Base-by-base conservation (phyloP, 805 yeast species). In the Candida rishiriensis region DNA sequence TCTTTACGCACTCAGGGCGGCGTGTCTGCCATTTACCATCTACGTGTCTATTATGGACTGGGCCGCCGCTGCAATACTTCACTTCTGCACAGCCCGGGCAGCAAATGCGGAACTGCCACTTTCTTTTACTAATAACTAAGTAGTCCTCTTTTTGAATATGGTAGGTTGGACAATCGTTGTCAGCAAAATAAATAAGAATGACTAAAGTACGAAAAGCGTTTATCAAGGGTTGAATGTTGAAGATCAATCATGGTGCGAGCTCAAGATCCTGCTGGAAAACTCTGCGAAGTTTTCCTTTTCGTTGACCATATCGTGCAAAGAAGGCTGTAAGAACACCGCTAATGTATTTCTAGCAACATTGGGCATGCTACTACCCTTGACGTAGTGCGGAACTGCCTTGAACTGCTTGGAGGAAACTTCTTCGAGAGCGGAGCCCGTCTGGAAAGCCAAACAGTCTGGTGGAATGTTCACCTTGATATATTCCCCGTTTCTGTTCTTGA, bases 241-340 rank as follows among this genome's bases (percentile, higher is more conserved):
- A n/a, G n/a, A 21, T 21, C 26, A 21, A 7, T 21, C 68, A 51
- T 75, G 78, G 54, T 73, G 72, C 7, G 37, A 54, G 13, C 39
- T 41, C 26, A 79, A 49, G 1, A 78, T 70, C 30, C 75, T 55
- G 36, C 59, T 60, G 2, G 83, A 63, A 53, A 62, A 79, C 43
- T 65, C 59, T 11, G 81, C 82, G 63, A 79, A 79, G 34, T 68
- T 69, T 54, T 73, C 75, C 4, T 38, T 54, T 0, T 54, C 60
- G 43, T 73, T 76, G 12, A 79, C 75, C 54, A 39, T 54, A 43
- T 71, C 81, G 34, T 75, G 72, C 41, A 79, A 59, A 34, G 74
- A 70, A 1, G 84, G 85, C 60, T 79, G 85, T 52, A 81, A 75
- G 52, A 79, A 79, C 8, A 79, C 80, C 1, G 85, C 84, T 46